Base-by-base conservation (phyloP, 2,329 filamentous ascomycete genomes). In the Aspergillus tubingensis region DNA sequence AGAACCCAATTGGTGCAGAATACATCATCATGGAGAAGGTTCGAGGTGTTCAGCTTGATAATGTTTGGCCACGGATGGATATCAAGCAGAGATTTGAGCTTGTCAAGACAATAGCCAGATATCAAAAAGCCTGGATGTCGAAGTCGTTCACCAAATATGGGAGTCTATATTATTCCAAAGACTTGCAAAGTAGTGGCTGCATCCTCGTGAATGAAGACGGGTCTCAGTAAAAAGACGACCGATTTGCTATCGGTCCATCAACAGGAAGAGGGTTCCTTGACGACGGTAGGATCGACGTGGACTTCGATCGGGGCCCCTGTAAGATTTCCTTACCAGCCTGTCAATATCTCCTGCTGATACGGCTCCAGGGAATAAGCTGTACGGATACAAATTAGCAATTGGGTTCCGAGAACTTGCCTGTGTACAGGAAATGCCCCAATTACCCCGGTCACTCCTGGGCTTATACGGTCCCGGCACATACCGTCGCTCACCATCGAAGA, bases 401-500 rank as follows among this genome's bases (percentile, higher is more conserved):
- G 74, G 70, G 13, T 53, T 68, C 51, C 69, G 73, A 58, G 75
- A 77, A 58, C 68, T 72, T 15, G 59, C 69, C n/a, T 73, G 68
- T 53, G 58, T 76, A 17, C 64, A 58, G 48, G 65, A 70, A n/a
- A 64, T 74, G 52, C 25, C 58, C 25, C 27, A 67, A n/a, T 59
- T 77, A 11, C 76, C 76, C 1, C 70, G 67, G 39, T 74, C 72
- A 48, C 68, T 65, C 30, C 52, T 74, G 19, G 69, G 68, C 2
- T 61, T 79, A 23, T 76, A 70, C 61, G 76, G 77, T 6, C 77
- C 75, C 21, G 70, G 69, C 8, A 71, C 70, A 13, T 80, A 80
- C 59, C 58, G 67, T 43, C 72, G 74, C n/a, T 76, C 67, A 6
- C 67, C 64, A 50, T 64, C 63, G 17, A 73, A 65, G 55, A 79